Evolutionary conservation across 352 stramenopile species (phyloP).

Genomic region (Aphanomyces stellatus): DNA sequence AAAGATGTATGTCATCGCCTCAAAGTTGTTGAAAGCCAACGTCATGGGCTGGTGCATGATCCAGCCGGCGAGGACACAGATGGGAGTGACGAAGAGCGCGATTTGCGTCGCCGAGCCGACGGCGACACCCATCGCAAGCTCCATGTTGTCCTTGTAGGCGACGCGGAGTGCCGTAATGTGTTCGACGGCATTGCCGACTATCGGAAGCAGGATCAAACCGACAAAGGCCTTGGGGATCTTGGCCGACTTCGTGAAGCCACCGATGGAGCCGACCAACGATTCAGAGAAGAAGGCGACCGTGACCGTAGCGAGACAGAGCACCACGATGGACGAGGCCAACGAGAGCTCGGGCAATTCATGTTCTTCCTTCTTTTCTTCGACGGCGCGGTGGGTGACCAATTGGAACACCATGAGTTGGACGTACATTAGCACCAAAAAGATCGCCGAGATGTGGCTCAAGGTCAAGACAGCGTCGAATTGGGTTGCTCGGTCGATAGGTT

Average conservation of each 20-base stretch:
- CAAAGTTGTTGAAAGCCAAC: constrained; percentile 93
- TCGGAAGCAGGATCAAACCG: constrained; percentile 94
- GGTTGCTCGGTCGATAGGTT: too few species aligned
- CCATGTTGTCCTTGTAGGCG: constrained; percentile 98
- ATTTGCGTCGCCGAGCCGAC: constrained; percentile 96
- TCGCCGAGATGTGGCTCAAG: constrained; percentile 68
- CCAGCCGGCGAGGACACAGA: constrained; percentile 95
- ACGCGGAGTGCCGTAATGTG: constrained; percentile 96
- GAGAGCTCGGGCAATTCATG: constrained; percentile 59
- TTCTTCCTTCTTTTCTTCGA: constrained; percentile 38
- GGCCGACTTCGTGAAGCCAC: constrained; percentile 60
- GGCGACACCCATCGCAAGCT: constrained; percentile 96
- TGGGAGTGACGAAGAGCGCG: constrained; percentile 94
- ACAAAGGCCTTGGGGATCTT: constrained; percentile 79
- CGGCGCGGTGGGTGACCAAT: constrained; percentile 86
- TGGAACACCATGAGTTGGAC: constrained; percentile 94
- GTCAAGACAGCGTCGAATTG: constrained; percentile 43
- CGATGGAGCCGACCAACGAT: constrained; percentile 81
- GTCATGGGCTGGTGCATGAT: constrained; percentile 89
- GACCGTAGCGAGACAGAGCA: constrained; percentile 82
- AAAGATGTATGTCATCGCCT: constrained; percentile 95
- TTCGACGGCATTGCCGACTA: constrained; percentile 97
- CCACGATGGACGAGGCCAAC: constrained; percentile 58
- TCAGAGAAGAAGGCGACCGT: constrained; percentile 94
- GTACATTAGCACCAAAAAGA: constrained; percentile 90